Conservation (phyloP, 495 filamentous ascomycete species). For the Tetracladium marchalianum region DNA sequence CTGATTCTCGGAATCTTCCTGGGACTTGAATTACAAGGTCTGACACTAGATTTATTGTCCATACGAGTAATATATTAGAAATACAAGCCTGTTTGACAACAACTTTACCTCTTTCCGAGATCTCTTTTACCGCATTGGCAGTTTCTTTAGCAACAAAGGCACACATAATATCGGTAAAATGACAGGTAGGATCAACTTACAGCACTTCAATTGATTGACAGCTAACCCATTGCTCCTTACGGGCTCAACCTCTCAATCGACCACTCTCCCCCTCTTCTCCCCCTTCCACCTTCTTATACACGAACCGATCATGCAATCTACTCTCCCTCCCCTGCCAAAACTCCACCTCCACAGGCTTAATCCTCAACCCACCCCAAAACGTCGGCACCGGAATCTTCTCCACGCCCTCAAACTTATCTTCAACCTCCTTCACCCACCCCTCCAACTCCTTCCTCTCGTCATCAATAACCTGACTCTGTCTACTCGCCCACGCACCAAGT, state of each 20-base stretch:
- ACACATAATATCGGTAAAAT: too few relatives aligned
- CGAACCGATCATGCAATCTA: conserved; percentile 86
- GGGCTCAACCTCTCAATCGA: conserved; percentile 52
- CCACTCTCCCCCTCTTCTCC: conserved; percentile 30
- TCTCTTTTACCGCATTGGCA: too few relatives aligned
- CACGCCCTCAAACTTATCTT: conserved; percentile 58
- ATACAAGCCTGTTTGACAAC: too few relatives aligned
- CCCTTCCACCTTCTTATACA: conserved; percentile 54
- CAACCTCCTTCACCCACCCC: conserved; percentile 56
- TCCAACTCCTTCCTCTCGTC: conserved; percentile 38
- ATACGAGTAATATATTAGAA: too few relatives aligned
- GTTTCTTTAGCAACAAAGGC: too few relatives aligned
- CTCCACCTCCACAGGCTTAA: conserved; percentile 79
- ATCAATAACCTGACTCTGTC: conserved; percentile 52
- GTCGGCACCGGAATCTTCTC: conserved; percentile 81
- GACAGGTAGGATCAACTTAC: too few relatives aligned
- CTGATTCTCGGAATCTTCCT: too few relatives aligned
- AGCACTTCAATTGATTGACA: too few relatives aligned
- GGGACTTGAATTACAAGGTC: too few relatives aligned
- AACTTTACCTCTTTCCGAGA: too few relatives aligned
- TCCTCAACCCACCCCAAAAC: conserved; percentile 88
- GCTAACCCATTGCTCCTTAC: conserved; percentile 17
- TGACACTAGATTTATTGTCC: too few relatives aligned
- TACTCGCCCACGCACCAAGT: conserved; percentile 89
- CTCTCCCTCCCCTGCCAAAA: conserved; percentile 92